Conservation (phyloP, 2,329 filamentous ascomycete genomes). For the Colletotrichum sp. region DNA sequence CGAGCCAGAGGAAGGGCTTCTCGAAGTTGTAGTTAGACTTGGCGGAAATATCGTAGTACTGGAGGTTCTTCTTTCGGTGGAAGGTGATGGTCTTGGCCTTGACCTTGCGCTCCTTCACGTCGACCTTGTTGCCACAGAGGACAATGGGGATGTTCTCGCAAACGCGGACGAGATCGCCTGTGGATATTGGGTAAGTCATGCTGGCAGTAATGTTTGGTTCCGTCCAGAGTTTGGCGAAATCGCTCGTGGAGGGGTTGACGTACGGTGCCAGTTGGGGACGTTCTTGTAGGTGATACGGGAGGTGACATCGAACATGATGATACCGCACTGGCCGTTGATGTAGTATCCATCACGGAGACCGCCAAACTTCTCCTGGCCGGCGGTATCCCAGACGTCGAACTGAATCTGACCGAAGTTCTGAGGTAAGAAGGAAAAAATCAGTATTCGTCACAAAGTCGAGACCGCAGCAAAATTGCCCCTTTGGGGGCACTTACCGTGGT, state of each 20-base stretch:
- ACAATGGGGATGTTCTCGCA: slow-evolving; percentile 99
- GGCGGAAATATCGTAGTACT: slow-evolving; percentile 99
- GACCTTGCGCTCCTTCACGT: slow-evolving; percentile 99
- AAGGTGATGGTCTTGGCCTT: slow-evolving; percentile 99
- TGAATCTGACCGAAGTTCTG: slow-evolving; percentile 95
- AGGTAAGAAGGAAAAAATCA: slow-evolving; percentile 44
- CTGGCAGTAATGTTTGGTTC: background rate
- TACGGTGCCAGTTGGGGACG: slow-evolving; percentile 99
- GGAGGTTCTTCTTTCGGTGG: slow-evolving; percentile 99
- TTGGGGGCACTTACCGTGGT: slow-evolving; percentile 77
- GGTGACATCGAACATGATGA: slow-evolving; percentile 99
- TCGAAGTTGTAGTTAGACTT: slow-evolving; percentile 99
- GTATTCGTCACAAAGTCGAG: background rate
- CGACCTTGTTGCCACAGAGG: slow-evolving; percentile 98
- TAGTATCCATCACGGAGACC: slow-evolving; percentile 99
- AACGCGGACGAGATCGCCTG: slow-evolving; percentile 97
- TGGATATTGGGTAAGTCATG: background rate
- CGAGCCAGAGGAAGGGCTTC: slow-evolving; percentile 99
- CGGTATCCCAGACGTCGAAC: slow-evolving; percentile 99
- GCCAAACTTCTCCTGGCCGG: slow-evolving; percentile 99
- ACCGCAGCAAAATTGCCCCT: slow-evolving; percentile 8
- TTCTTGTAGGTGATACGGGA: slow-evolving; percentile 99
- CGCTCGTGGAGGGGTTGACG: slow-evolving; percentile 42
- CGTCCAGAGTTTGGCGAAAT: background rate
- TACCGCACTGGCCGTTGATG: slow-evolving; percentile 99